These are phyloP conservation scores for Eucalyptus albens DNA, from an alignment of 345 rosid species.

Conservation along the genomic window DNA sequence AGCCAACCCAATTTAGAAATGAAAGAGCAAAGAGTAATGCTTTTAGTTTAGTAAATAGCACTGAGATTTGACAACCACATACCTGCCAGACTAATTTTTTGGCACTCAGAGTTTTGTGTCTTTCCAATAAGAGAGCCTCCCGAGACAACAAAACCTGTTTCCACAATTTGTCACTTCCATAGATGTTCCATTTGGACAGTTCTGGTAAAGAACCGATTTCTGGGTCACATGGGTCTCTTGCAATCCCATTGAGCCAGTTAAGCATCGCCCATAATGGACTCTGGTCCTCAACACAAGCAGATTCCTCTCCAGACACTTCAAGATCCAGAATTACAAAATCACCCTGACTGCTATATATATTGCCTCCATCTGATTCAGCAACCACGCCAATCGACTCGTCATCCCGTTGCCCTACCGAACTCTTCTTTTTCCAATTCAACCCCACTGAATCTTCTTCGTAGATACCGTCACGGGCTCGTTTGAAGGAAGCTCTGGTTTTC, in stretches of 20 bases:
- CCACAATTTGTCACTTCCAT: constrained; percentile 51
- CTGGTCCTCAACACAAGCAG: constrained; percentile 36
- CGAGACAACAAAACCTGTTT: constrained; percentile 52
- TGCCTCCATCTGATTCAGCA: not conserved
- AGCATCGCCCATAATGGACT: constrained; percentile 26
- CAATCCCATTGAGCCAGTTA: constrained; percentile 42
- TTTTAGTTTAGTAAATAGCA: not conserved
- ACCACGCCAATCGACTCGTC: not conserved
- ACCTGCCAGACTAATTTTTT: constrained; percentile 42
- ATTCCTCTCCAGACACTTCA: not conserved
- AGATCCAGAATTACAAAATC: not conserved
- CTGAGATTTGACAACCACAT: not conserved
- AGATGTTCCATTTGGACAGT: constrained; percentile 42
- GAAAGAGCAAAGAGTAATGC: not conserved
- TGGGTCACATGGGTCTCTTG: constrained; percentile 44
- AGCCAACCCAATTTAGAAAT: not conserved
- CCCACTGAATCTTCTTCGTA: not conserved
- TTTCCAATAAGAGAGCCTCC: constrained; percentile 21
- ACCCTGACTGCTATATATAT: not conserved
- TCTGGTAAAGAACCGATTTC: constrained; percentile 44
- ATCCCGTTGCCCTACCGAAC: not conserved
- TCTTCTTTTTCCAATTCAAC: not conserved
- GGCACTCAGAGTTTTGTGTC: constrained; percentile 9
- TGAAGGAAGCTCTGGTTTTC: not conserved
- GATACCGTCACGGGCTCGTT: not conserved